phyloP scores from a whole-genome alignment of 208 protist genomes.

The Crithidia thermophila region DNA sequence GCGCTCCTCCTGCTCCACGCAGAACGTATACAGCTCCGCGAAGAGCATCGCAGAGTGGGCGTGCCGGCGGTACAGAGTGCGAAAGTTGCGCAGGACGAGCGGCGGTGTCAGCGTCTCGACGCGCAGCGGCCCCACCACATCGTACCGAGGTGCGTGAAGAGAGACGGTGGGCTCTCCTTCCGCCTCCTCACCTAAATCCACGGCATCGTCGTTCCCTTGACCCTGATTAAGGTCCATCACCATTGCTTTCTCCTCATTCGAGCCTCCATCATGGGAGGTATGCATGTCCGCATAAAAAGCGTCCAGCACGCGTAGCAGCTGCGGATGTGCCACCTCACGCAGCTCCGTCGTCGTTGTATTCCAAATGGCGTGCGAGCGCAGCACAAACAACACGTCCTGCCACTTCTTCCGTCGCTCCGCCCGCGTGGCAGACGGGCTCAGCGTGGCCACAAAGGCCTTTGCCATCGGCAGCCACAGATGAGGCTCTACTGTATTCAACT shows the following conservation, averaged over 20 bases:
- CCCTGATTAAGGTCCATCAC: neutral
- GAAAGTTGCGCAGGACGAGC: constrained; percentile 39
- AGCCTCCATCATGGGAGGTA: neutral
- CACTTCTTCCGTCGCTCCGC: constrained; percentile 33
- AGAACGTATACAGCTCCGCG: constrained; percentile 35
- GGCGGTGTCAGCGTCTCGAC: constrained; percentile 36
- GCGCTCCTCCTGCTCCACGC: constrained; percentile 28
- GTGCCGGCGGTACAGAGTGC: constrained; percentile 35
- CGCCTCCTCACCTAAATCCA: neutral
- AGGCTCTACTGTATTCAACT: constrained; percentile 13
- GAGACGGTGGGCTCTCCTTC: neutral
- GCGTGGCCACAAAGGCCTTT: neutral
- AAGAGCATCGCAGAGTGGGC: constrained; percentile 28
- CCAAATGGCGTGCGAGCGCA: constrained; percentile 32
- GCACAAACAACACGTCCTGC: constrained; percentile 57
- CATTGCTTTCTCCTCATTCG: neutral
- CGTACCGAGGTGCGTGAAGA: neutral
- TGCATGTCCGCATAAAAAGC: constrained; percentile 30
- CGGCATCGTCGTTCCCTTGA: neutral
- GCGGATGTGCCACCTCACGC: constrained; percentile 16
- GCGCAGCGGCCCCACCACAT: neutral
- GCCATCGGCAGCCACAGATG: constrained; percentile 12
- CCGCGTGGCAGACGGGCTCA: neutral
- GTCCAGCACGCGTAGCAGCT: constrained; percentile 20
- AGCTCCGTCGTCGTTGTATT: constrained; percentile 4